phyloP scores from a whole-genome alignment of 768 basidiomycete species.

The Pleurotus ostreatus region DNA sequence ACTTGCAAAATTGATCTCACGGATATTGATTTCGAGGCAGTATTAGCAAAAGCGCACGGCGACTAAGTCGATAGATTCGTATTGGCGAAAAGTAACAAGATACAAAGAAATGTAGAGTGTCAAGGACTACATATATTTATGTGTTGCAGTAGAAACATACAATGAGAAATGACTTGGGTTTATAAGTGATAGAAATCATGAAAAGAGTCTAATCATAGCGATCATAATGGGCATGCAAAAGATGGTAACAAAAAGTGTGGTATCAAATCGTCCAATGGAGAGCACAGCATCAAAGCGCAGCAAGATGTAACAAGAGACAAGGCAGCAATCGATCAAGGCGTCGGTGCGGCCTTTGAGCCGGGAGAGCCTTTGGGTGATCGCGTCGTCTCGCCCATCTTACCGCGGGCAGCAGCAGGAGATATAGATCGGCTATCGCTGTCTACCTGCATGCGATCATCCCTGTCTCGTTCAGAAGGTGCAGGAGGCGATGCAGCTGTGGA shows the following conservation, averaged over 20 bases:
- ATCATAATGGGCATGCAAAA: neutral
- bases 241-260: neutral
- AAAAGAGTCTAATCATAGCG: neutral
- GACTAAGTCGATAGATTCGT: neutral
- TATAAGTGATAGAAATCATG: constrained; percentile 1
- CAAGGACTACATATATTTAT: neutral
- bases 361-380: constrained; percentile 4
- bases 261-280: neutral
- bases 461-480: constrained; percentile 30
- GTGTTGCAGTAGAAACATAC: constrained; percentile 1
- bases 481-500: constrained; percentile 53
- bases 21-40: no score
- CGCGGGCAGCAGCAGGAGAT: constrained; percentile 37
- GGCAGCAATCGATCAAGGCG: neutral
- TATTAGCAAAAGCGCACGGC: no score
- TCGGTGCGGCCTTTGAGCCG: constrained; percentile 1
- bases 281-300: neutral
- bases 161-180: neutral
- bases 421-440: constrained; percentile 42
- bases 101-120: neutral
- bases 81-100: neutral
- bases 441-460: constrained; percentile 54
- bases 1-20: no score
- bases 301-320: neutral
- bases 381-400: constrained; percentile 8